phyloP scores from a whole-genome alignment of 116 monocot genomes.

The Papilionanthe hybrid region DNA sequence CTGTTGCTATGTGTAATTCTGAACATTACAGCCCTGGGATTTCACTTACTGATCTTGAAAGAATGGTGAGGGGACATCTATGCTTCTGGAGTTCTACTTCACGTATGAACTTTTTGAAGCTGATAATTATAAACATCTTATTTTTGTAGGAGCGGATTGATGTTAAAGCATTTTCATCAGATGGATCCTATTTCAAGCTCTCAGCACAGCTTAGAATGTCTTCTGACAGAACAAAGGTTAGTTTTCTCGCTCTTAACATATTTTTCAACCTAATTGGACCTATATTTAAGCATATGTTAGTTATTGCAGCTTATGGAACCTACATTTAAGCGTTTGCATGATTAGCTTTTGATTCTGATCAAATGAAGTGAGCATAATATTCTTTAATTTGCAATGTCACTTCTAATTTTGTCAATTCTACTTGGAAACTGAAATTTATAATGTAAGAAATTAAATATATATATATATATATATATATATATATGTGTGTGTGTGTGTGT shows the following conservation, averaged over 20 bases:
- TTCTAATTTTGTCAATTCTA: not conserved
- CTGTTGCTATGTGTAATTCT: constrained; percentile 62
- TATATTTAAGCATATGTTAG: not conserved
- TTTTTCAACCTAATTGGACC: not conserved
- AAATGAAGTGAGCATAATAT: not conserved
- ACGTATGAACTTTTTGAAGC: not conserved
- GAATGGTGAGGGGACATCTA: constrained; percentile 46
- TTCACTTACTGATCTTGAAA: constrained; percentile 86
- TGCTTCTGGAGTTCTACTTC: constrained; percentile 3
- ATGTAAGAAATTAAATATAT: too few species aligned
- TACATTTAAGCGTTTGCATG: not conserved
- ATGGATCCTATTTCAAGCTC: constrained; percentile 82
- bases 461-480: too few species aligned
- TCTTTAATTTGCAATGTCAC: not conserved
- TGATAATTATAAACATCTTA: not conserved
- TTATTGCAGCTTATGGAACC: not conserved
- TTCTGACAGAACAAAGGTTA: constrained; percentile 97
- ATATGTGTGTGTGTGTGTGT: too few species aligned
- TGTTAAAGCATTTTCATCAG: constrained; percentile 68
- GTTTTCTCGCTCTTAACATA: not conserved
- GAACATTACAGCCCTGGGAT: constrained; percentile 67
- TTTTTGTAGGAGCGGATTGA: constrained; percentile 67
- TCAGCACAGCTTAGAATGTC: constrained; percentile 76
- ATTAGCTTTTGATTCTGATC: not conserved
- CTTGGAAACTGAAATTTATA: not conserved